Conservation (phyloP, 768 basidiomycete species). For the Tulasnella sp. region DNA sequence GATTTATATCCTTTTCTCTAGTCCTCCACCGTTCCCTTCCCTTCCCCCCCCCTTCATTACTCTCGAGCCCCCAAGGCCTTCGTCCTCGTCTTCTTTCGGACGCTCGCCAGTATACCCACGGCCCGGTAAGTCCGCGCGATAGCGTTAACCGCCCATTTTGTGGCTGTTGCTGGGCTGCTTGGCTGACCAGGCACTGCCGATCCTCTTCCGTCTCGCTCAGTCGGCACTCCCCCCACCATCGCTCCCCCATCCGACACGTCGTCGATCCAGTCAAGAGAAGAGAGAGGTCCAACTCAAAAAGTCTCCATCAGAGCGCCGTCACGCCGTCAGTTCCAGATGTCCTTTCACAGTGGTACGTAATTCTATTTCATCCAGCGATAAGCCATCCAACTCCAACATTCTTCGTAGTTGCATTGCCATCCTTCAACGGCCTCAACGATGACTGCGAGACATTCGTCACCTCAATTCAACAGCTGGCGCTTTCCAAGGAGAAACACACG, state of each 20-base stretch:
- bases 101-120: background rate
- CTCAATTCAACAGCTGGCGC: background rate
- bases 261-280: background rate
- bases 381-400: background rate
- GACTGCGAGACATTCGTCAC: slow-evolving; percentile 7
- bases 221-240: no score
- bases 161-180: background rate
- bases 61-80: background rate
- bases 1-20: background rate
- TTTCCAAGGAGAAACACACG: background rate
- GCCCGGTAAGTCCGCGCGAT: background rate
- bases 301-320: background rate
- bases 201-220: no score
- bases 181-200: background rate
- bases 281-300: background rate
- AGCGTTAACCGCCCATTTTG: background rate
- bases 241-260: no score
- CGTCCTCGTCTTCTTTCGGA: background rate
- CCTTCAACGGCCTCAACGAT: background rate
- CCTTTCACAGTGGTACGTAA: background rate
- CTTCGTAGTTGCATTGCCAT: background rate
- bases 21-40: background rate
- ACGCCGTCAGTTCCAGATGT: background rate
- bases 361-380: background rate
- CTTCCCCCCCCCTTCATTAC: background rate